phyloP scores from a whole-genome alignment of 495 filamentous ascomycete genomes.

The Podospora didyma region DNA sequence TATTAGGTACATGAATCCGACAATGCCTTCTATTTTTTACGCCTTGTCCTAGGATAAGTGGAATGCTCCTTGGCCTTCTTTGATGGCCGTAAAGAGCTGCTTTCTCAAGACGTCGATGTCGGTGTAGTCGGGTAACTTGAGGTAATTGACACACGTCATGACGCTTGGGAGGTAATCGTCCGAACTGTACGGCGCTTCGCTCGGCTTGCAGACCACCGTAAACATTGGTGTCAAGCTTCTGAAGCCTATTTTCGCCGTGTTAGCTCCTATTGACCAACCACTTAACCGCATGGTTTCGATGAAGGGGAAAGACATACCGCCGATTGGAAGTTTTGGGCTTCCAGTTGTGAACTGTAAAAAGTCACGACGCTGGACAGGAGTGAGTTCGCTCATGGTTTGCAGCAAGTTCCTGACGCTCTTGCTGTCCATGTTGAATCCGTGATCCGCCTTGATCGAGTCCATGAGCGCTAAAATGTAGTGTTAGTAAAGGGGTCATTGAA shows the following conservation, averaged over 20 bases:
- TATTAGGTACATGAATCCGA: constrained; percentile 10
- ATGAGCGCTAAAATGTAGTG: constrained; percentile 62
- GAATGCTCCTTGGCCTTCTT: constrained; percentile 98
- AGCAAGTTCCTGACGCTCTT: constrained; percentile 91
- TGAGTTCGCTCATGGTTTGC: constrained; percentile 90
- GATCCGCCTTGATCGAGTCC: constrained; percentile 99
- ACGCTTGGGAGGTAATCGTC: constrained; percentile 98
- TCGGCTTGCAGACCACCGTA: constrained; percentile 97
- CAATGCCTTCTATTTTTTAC: neutral
- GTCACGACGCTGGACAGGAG: constrained; percentile 71
- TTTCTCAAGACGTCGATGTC: constrained; percentile 68
- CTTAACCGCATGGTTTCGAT: neutral
- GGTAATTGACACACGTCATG: constrained; percentile 99
- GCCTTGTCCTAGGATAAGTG: constrained; percentile 68
- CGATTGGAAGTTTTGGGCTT: constrained; percentile 97
- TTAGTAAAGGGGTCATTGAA: constrained; percentile 8
- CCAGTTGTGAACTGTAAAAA: constrained; percentile 98
- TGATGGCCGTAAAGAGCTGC: constrained; percentile 78
- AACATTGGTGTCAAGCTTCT: constrained; percentile 96
- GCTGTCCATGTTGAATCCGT: constrained; percentile 99
- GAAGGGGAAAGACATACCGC: constrained; percentile 58
- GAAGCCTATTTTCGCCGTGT: constrained; percentile 65
- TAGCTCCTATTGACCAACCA: neutral
- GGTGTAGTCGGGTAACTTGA: constrained; percentile 96
- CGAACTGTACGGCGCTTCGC: constrained; percentile 87